Evolutionary conservation across 371 early-diverging fungal species (phyloP).

Genomic region (Mucor irregularis): DNA sequence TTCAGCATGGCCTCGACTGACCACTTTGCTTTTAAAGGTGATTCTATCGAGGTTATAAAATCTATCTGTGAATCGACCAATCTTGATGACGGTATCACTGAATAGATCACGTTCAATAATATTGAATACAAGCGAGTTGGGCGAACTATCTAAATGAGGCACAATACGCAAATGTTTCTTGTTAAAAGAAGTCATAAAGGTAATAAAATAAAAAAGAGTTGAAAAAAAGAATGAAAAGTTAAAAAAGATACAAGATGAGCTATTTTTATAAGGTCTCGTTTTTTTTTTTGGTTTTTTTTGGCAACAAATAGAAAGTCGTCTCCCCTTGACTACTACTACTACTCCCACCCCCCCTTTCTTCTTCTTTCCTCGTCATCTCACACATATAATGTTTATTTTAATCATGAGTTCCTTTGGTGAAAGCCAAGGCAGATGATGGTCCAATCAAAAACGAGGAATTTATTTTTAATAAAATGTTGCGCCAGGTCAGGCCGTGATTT

Average conservation of each 20-base stretch:
- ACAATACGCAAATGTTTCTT: constrained; percentile 57
- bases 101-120: constrained; percentile 76
- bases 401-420: too few species aligned
- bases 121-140: constrained; percentile 73
- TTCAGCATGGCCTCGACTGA: constrained; percentile 81
- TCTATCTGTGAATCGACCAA: constrained; percentile 74
- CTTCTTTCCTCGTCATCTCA: not conserved
- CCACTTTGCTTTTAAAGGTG: constrained; percentile 82
- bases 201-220: not conserved
- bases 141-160: constrained; percentile 68
- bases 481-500: too few species aligned
- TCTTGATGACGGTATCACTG: constrained; percentile 64
- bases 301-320: too few species aligned
- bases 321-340: not conserved
- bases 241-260: too few species aligned
- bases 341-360: not conserved
- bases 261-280: too few species aligned
- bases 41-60: constrained; percentile 46
- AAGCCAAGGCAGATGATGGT: too few species aligned
- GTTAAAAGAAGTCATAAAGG: not conserved
- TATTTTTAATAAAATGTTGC: not conserved
- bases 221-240: not conserved
- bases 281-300: too few species aligned
- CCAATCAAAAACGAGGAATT: too few species aligned
- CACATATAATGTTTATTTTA: too few species aligned